Percentiles rank a stretch among this genome's conserved stretches.
phyloP scores from a whole-genome alignment of 2,329 filamentous ascomycete genomes.

The Fusarium mundagurra region DNA sequence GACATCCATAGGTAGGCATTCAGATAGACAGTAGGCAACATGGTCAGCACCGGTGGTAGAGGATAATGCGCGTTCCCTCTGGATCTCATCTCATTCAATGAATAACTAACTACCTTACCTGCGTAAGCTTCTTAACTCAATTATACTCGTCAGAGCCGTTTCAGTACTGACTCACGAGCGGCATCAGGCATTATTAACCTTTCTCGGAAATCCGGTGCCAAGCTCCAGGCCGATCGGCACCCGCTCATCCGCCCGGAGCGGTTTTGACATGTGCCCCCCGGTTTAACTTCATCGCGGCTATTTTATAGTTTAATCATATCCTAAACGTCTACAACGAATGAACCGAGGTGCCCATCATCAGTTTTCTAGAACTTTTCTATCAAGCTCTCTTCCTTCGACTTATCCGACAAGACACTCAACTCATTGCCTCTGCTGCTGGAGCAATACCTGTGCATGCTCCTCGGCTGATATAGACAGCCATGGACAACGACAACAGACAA shows the following conservation, averaged over 20 bases:
- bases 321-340: neutral
- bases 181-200: conserved; percentile 25
- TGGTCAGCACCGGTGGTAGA: neutral
- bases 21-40: neutral
- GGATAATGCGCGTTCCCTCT: neutral
- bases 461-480: conserved; percentile 4
- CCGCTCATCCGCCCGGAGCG: conserved; percentile 36
- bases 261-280: conserved; percentile 31
- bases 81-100: neutral
- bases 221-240: conserved; percentile 36
- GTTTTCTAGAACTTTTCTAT: neutral
- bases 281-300: conserved; percentile 6
- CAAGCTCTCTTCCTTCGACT: neutral
- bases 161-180: neutral
- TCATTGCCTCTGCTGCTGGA: neutral
- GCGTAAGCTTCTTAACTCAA: neutral
- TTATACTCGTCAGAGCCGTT: neutral
- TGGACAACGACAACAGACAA: conserved; percentile 19
- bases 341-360: neutral
- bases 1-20: neutral
- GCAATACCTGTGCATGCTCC: neutral
- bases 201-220: conserved; percentile 19
- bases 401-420: neutral
- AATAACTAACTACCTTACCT: neutral
- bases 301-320: neutral